These are phyloP conservation scores for Diaporthe destruens DNA, from an alignment of 2,329 filamentous ascomycete genomes.

Conservation along the genomic window DNA sequence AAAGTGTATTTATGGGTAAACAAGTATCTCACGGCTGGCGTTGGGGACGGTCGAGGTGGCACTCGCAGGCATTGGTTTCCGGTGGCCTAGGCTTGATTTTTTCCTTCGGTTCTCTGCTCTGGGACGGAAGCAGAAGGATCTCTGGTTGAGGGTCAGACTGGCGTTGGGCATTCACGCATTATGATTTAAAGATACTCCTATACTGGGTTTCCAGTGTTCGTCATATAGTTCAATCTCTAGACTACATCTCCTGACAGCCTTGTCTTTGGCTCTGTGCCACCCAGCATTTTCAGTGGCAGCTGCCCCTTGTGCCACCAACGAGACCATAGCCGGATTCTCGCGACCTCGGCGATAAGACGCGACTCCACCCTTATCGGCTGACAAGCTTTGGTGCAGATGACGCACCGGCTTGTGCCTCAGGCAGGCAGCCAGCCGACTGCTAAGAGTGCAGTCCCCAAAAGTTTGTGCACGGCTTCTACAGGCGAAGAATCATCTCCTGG, in stretches of 20 bases:
- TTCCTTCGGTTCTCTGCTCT: background rate
- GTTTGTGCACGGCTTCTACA: background rate
- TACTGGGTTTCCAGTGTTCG: constrained; percentile 3
- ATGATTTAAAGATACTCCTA: constrained; percentile 17
- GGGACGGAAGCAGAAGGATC: background rate
- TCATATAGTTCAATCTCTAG: background rate
- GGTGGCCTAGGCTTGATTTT: constrained; percentile 26
- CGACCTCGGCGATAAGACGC: constrained; percentile 30
- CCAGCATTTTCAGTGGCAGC: background rate
- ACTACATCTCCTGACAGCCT: background rate
- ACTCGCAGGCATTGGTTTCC: constrained; percentile 19
- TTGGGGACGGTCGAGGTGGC: constrained; percentile 1
- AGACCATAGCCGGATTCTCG: background rate
- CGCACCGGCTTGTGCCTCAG: constrained; percentile 29
- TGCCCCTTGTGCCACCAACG: background rate
- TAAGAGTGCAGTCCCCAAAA: background rate
- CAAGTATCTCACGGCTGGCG: constrained; percentile 7
- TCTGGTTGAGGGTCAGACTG: background rate
- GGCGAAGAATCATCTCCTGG: background rate
- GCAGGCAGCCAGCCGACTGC: constrained; percentile 3
- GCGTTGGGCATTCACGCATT: constrained; percentile 23
- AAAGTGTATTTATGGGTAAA: background rate
- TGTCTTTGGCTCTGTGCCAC: background rate
- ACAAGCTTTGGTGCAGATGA: constrained; percentile 20
- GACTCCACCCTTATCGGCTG: constrained; percentile 23